These are phyloP conservation scores for Rubroboletus pulcherrimus DNA, from an alignment of 768 basidiomycete genomes.

Conservation along the genomic window DNA sequence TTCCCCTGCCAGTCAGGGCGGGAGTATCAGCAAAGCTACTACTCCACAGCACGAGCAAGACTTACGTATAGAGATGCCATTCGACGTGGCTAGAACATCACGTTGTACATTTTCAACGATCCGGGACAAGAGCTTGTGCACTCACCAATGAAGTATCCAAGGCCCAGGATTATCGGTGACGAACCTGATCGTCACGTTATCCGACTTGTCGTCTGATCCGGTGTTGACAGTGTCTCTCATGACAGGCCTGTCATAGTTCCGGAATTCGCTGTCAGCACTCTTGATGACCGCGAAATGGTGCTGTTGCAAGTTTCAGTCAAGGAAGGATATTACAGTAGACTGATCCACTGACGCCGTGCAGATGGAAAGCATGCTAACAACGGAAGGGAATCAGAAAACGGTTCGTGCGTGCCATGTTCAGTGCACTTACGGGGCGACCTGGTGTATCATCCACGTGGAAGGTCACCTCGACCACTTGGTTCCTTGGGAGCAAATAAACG, in stretches of 20 bases:
- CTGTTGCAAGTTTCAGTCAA: slow-evolving; percentile 17
- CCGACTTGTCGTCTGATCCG: slow-evolving; percentile 33
- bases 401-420: too few relatives aligned
- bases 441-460: slow-evolving; percentile 6
- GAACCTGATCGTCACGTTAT: slow-evolving; percentile 51
- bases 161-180: slow-evolving; percentile 66
- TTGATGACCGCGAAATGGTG: slow-evolving; percentile 42
- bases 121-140: not conserved
- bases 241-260: slow-evolving; percentile 48
- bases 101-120: not conserved
- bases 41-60: too few relatives aligned
- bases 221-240: slow-evolving; percentile 48
- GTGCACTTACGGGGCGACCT: slow-evolving; percentile 29
- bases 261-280: slow-evolving; percentile 34
- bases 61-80: slow-evolving; percentile 23
- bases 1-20: slow-evolving; percentile 1
- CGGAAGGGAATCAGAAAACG: not conserved
- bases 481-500: slow-evolving; percentile 10
- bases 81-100: slow-evolving; percentile 24
- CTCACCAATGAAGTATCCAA: slow-evolving; percentile 45
- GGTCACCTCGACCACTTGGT: slow-evolving; percentile 17
- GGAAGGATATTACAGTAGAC: not conserved
- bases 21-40: not conserved
- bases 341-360: slow-evolving; percentile 17
- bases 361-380: slow-evolving; percentile 20